Evolutionary conservation across 1,139 yeast species (phyloP).

Genomic region (Nematodospora anomalae): DNA sequence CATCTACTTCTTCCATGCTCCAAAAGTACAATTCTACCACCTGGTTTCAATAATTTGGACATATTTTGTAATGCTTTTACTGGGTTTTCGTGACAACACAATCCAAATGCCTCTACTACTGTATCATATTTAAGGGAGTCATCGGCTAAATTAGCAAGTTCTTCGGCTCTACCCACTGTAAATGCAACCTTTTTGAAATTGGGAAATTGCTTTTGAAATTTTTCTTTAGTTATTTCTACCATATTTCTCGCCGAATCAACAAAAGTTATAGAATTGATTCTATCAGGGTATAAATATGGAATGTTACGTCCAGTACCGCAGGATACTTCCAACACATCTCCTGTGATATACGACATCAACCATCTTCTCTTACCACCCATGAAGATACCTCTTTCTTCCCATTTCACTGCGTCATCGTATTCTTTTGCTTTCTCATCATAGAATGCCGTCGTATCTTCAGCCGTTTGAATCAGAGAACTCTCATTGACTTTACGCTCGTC

Average conservation of each 20-base stretch:
- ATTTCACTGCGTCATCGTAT: slow-evolving; percentile 79
- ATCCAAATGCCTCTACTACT: slow-evolving; percentile 88
- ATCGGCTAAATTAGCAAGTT: slow-evolving; percentile 58
- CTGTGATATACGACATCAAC: slow-evolving; percentile 74
- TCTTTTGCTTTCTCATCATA: slow-evolving; percentile 77
- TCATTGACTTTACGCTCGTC: slow-evolving; percentile 16
- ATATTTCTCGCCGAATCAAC: slow-evolving; percentile 81
- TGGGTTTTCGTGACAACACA: slow-evolving; percentile 95
- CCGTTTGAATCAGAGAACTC: slow-evolving; percentile 52
- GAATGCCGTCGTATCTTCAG: slow-evolving; percentile 81
- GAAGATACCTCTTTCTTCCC: slow-evolving; percentile 82
- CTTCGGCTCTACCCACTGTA: slow-evolving; percentile 92
- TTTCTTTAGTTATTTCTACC: slow-evolving; percentile 79
- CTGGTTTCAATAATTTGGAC: slow-evolving; percentile 71
- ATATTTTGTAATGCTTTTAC: slow-evolving; percentile 77
- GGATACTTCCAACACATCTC: slow-evolving; percentile 91
- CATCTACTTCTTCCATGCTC: slow-evolving; percentile 92
- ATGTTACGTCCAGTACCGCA: slow-evolving; percentile 96
- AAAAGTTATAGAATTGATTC: slow-evolving; percentile 72
- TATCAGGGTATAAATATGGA: slow-evolving; percentile 62
- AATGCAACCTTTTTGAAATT: slow-evolving; percentile 71
- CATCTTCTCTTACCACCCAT: slow-evolving; percentile 84
- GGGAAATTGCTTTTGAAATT: slow-evolving; percentile 69
- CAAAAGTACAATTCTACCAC: slow-evolving; percentile 82
- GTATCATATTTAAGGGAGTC: slow-evolving; percentile 74